A percentile compares a stretch with the other conserved stretches of the same genome.
phyloP scores from a whole-genome alignment of 257 asterid genomes.

The Dorcoceras hygrometricum region DNA sequence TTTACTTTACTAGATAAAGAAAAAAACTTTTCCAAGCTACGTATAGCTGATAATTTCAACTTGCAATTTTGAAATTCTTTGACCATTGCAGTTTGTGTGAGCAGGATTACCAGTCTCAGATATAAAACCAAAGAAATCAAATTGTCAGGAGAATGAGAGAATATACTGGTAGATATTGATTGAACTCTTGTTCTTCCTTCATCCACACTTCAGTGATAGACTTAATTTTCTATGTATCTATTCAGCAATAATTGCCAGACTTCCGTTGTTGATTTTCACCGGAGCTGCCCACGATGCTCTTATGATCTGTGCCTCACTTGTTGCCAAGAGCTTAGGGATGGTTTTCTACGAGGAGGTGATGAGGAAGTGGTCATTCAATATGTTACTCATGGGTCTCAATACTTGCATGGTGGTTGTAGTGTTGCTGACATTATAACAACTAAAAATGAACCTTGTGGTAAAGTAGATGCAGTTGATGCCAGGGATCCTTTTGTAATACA shows the following conservation, averaged over 20 bases:
- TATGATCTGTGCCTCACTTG: slow-evolving; percentile 67
- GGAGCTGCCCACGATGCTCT: slow-evolving; percentile 56
- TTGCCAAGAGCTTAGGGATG: slow-evolving; percentile 56
- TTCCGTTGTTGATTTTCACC: slow-evolving; percentile 57
- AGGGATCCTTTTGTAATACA: neutral
- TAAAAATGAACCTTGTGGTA: neutral
- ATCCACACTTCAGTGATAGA: neutral
- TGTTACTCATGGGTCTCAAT: slow-evolving; percentile 12
- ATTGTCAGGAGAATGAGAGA: slow-evolving; percentile 38
- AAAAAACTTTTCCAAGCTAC: neutral
- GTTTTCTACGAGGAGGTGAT: slow-evolving; percentile 36
- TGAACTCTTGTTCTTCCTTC: slow-evolving; percentile 1
- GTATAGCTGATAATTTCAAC: neutral
- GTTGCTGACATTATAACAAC: neutral
- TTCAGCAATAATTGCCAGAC: slow-evolving; percentile 61
- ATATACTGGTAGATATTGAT: slow-evolving; percentile 42
- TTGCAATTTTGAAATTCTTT: neutral
- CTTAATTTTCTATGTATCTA: slow-evolving; percentile 1
- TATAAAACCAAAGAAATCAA: slow-evolving; percentile 32
- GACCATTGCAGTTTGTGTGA: slow-evolving; percentile 4
- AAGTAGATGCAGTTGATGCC: neutral
- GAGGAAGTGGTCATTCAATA: slow-evolving; percentile 27
- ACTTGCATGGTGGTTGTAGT: slow-evolving; percentile 31
- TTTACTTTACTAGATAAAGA: no score
- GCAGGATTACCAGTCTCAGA: slow-evolving; percentile 39